A percentile compares a stretch with the other conserved stretches of the same genome.
Evolutionary conservation across 805 yeast genomes (phyloP).

Genomic region (Wickerhamiella cacticola): DNA sequence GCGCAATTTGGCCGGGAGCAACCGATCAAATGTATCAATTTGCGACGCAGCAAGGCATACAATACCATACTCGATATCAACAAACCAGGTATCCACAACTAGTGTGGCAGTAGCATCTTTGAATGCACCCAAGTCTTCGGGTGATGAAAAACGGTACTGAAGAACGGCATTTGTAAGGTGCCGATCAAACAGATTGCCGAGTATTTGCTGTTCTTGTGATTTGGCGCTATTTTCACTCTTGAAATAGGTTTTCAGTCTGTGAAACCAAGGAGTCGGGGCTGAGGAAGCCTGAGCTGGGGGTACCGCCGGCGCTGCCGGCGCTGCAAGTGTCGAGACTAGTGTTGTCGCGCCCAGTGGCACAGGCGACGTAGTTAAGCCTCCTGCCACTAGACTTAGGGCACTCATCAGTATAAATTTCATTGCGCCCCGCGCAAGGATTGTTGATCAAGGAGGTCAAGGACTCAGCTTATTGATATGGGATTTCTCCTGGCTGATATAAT

Average conservation of each 20-base stretch:
- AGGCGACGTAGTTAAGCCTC: conserved; percentile 1
- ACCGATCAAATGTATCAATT: conserved; percentile 10
- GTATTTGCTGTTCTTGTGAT: neutral
- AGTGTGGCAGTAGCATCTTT: conserved; percentile 6
- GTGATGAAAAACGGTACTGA: conserved; percentile 5
- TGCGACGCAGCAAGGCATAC: conserved; percentile 10
- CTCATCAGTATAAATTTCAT: neutral
- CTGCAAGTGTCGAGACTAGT: neutral
- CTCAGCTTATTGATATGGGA: conserved; percentile 7
- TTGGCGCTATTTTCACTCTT: neutral
- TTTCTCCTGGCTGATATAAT: conserved; percentile 3
- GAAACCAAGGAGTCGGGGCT: neutral
- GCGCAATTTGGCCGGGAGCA: conserved; percentile 12
- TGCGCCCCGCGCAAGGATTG: conserved; percentile 4
- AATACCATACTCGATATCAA: neutral
- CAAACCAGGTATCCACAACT: conserved; percentile 11
- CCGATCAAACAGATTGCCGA: conserved; percentile 2
- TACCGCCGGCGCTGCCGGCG: neutral
- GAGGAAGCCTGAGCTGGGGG: neutral
- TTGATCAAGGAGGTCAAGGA: neutral
- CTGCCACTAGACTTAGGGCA: neutral
- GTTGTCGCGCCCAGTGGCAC: neutral
- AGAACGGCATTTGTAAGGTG: conserved; percentile 10
- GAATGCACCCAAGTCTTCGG: conserved; percentile 7
- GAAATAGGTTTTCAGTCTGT: neutral